Percentiles rank a stretch among this genome's conserved stretches.
phyloP scores from a whole-genome alignment of 371 early-diverging fungal genomes.

The Apophysomyces variabilis region DNA sequence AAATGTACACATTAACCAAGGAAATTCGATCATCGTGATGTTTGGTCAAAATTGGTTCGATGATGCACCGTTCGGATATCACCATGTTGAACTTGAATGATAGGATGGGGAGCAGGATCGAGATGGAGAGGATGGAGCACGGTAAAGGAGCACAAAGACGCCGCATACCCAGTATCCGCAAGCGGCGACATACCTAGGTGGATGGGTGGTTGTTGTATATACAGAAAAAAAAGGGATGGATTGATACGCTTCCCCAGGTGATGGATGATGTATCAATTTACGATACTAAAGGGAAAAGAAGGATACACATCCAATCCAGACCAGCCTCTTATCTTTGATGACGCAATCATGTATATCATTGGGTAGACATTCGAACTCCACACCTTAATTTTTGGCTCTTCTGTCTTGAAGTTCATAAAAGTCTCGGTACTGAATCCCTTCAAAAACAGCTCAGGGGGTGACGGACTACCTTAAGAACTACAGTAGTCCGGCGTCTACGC shows the following conservation, averaged over 20 bases:
- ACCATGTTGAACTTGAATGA: neutral
- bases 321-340: too few species aligned
- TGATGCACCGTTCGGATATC: neutral
- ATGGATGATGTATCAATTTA: neutral
- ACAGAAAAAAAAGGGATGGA: neutral
- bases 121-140: conserved; percentile 8
- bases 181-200: conserved; percentile 8
- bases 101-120: neutral
- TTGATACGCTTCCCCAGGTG: conserved; percentile 3
- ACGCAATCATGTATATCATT: too few species aligned
- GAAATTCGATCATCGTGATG: neutral
- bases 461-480: too few species aligned
- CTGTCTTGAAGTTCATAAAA: too few species aligned
- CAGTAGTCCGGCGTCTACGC: too few species aligned
- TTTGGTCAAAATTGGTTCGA: neutral
- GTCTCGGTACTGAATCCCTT: too few species aligned
- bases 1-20: conserved; percentile 13
- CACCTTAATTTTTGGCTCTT: too few species aligned
- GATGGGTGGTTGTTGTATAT: conserved; percentile 4
- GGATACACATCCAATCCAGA: too few species aligned
- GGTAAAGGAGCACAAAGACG: conserved; percentile 6
- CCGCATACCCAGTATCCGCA: conserved; percentile 2
- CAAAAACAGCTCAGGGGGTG: too few species aligned
- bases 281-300: too few species aligned
- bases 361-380: too few species aligned